Evolutionary conservation across 331 rosid genomes (phyloP), one percentile per base, ranked within the genome.

Genomic region (Pyrus hybrid): DNA sequence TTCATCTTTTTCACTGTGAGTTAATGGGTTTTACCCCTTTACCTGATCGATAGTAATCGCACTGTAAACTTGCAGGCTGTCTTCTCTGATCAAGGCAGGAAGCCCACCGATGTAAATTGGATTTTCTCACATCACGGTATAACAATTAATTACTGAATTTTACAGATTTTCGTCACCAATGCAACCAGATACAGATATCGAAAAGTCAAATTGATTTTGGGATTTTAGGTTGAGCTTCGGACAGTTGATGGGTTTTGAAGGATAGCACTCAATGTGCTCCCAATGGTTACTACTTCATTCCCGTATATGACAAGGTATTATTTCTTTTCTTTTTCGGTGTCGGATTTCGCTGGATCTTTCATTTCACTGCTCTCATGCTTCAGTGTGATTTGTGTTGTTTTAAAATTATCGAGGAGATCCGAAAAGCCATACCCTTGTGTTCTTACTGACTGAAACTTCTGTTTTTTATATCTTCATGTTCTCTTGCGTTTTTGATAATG

Each of bases 241-340:
- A 95, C 97, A 0, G 86, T 89, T 77, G 99, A 95, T 86, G 99
- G 97, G 25, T 78, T 95, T 92, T 95, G 37, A 95, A 92, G 87
- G 99, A 95, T 78, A 89, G 93, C 22, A 89, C 99, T 67, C 99
- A 95, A 43, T 95, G 99, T 82, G 96, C 98, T 79, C 99, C 99
- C 17, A 95, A 92, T 82, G 99, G 99, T 69, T 92, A 95, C 82
- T 95, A 95, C 88, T 95, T 95, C 85, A 92, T 95, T 87, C 99
- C 99, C 11, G 99, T 95, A 14, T 95, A 95, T 28, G 98, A 95
- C 85, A 95, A 92, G 99, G 99, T 95, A 72, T 70, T 75, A 49
- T 25, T 20, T 68, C 10, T 5, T 58, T 3, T 35, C 33, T 13
- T 18, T n/a, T 43, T 22, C 1, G 6, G 10, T 5, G 1, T 2